Evolutionary conservation across 768 basidiomycete genomes (phyloP), one percentile per base, ranked within the genome.

Genomic region (Russula sp.): DNA sequence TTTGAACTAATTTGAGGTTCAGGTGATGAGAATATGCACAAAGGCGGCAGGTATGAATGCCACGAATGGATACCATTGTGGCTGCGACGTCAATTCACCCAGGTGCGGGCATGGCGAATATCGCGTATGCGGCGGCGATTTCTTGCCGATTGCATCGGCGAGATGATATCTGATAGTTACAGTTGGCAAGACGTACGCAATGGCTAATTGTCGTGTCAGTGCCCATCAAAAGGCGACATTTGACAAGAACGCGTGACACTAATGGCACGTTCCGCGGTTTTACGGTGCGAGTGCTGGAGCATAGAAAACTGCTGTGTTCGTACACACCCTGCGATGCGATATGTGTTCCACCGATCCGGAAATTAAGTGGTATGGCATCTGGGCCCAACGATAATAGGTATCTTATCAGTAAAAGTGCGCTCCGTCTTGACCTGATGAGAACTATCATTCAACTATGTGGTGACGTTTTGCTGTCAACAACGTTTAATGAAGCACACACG

Each of bases 1-100:
- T 58, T 63, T 63, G 51, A 51, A 53, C 42, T 6, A 31, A 44
- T 57, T 47, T n/a, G 48, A 22, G 39, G 37, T 35, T 49, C 18
- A 10, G 4, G 48, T 49, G 59, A 22, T 7, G 51, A 18, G 42
- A 27, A 20, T 34, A 18, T 31, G 47, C 48, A 34, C 34, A 20
- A 6, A 14, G 11, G 35, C 18, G 22, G 35, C 35, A 39, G 18
- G 34, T 7, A 22, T 39, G 11, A 48, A 22, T 48, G 22, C 20
- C 37, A 22, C 14, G 1, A 40, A 59, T 37, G 16, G 44, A 32
- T 31, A 40, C 37, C 50, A 5, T 47, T 27, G 54, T 57, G 49
- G 37, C 49, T 57, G 45, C 31, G 31, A 55, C 39, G 14, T 61
- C 45, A 50, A 39, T 4, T 42, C 39, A 50, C 27, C 11, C 11